Evolutionary conservation across 352 stramenopile species (phyloP), one percentile per base, ranked within the genome.

Genomic region (Pythium brassicae): DNA sequence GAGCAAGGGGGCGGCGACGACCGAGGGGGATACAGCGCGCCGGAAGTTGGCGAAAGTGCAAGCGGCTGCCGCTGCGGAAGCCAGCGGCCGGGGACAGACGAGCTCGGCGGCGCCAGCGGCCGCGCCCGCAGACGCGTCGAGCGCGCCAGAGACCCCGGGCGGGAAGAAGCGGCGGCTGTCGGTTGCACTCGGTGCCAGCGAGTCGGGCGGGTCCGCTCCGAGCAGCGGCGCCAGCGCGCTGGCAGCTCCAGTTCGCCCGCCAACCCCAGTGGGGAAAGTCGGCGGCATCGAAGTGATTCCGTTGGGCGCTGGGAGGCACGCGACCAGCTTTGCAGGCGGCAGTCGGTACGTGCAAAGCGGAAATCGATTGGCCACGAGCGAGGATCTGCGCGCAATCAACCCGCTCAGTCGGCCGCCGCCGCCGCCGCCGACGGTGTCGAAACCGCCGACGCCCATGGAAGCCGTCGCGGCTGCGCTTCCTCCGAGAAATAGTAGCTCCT

Each of bases 311-410:
- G 53, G 50, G 0, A 68, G 42, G 19, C 61, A 66, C 53, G 19
- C 62, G 39, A 47, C 46, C 25, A 72, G 50, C 35, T 56, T 69
- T n/a, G 43, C 57, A 5, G 43, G 59, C 14, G 80, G 80, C 26
- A 78, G 80, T 27, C 61, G 80, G 47, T 91, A 91, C 53, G 76
- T 91, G 19, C 74, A 84, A 37, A 89, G 76, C 29, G 78, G 78
- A 40, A 91, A 84, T 53, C 74, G 77, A 43, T 34, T 25, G 26
- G 53, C 64, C 2, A 43, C 50, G 9, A 29, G 35, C 5, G 57
- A 77, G 25, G 62, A 62, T 4, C 34, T 73, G 1, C 61, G 53
- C 22, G n/a, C 22, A 22, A 49, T n/a, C 43, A 49, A 49, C 11
- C 22, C 43, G 4, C 20, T 49, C 11, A 6, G 19, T 6, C 43